Evolutionary conservation across 345 rosid species (phyloP), one percentile per base, ranked within the genome.

Genomic region (Arabis alpina): DNA sequence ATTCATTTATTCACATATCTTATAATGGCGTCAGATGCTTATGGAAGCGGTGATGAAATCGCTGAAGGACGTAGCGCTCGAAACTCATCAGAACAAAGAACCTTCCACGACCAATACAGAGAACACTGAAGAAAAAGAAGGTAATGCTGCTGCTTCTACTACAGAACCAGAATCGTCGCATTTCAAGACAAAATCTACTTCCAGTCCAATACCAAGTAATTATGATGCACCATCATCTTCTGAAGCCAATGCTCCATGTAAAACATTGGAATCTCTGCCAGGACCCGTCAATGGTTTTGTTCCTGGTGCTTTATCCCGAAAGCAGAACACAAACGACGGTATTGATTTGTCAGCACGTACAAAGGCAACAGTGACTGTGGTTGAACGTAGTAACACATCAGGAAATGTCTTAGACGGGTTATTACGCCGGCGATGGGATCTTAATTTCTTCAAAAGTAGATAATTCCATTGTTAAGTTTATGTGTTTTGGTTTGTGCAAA

Each of bases 401-500:
- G 82, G 71, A 69, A 83, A 90, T 52, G 71, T 88, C 14, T 81
- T 90, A 84, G 98, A 88, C 6, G 96, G 97, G 52, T 82, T 93
- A 80, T 77, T 82, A 82, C 90, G 96, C 2, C 85, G 91, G 2
- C 85, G 91, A 2, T 88, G 95, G 98, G 96, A 92, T 88, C 82
- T 90, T 60, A 82, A 81, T 72, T 83, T 88, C 79, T 90, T 87
- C 75, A 76, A 91, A 62, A 86, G 80, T 72, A 80, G 80, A 76
- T 32, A 54, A 23, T 54, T 37, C 61, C 43, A 50, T 60, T 28
- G 23, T 28, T 53, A 65, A 52, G 80, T 83, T 83, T 85, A 64
- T 76, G 82, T 83, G 86, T 74, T 77, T 71, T 79, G 74, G 80
- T 37, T 52, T 72, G 59, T 32, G 58, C 49, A 56, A 65, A 28